Conservation (phyloP, 108 stramenopile species). For the Cyclotella kingstonii region DNA sequence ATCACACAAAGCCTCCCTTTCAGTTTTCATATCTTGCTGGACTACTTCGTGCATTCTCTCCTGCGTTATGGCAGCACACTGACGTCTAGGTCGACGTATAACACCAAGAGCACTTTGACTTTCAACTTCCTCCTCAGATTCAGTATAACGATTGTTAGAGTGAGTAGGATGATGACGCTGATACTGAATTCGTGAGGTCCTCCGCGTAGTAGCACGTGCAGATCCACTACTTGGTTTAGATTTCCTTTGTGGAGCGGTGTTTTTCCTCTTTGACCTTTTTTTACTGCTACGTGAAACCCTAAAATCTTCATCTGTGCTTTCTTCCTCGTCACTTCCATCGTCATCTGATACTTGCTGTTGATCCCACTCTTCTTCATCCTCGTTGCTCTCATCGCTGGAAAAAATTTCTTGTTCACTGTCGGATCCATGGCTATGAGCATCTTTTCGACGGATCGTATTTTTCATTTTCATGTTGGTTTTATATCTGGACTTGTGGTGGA, state of each 20-base stretch:
- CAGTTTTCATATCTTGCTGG: slow-evolving; percentile 22
- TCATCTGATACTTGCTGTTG: slow-evolving; percentile 26
- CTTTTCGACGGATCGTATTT: background rate
- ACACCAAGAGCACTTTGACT: background rate
- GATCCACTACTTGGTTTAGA: too few species aligned
- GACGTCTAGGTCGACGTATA: slow-evolving; percentile 21
- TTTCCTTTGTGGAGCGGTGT: slow-evolving; percentile 6
- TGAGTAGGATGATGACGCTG: too few species aligned
- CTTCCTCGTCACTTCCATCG: slow-evolving; percentile 26
- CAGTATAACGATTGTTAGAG: slow-evolving; percentile 9
- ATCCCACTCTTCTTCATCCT: background rate
- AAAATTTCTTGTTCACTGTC: background rate
- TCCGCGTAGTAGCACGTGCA: too few species aligned
- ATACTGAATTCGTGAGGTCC: too few species aligned
- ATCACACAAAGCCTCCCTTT: slow-evolving; percentile 29
- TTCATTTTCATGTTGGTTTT: slow-evolving; percentile 4
- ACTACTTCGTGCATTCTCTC: slow-evolving; percentile 24
- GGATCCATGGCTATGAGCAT: background rate
- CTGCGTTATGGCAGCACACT: slow-evolving; percentile 17
- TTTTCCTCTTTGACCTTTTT: slow-evolving; percentile 1
- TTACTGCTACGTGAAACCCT: background rate
- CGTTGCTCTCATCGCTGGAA: background rate
- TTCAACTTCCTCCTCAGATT: slow-evolving; percentile 4
- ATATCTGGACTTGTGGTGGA: too few species aligned
- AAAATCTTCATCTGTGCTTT: too few species aligned